These are phyloP conservation scores for Sinapis alba DNA, from an alignment of 441 rosid genomes.

Conservation along the genomic window DNA sequence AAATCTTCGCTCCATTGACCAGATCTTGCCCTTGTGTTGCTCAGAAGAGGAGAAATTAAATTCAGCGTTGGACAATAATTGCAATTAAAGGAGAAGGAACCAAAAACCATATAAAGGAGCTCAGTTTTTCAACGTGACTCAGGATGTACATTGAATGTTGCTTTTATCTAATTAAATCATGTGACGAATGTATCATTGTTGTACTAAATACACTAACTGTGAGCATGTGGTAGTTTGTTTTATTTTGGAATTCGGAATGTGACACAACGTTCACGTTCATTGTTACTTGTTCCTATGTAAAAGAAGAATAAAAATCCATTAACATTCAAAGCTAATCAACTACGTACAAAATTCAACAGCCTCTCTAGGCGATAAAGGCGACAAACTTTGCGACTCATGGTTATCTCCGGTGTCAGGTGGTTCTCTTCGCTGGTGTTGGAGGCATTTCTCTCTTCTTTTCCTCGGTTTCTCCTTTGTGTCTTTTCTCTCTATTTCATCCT, in stretches of 20 bases:
- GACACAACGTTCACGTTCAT: conserved; percentile 28
- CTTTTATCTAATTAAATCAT: conserved; percentile 3
- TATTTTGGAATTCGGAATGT: not conserved
- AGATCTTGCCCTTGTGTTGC: conserved; percentile 34
- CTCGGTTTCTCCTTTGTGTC: no score
- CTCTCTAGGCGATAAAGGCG: no score
- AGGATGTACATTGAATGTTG: conserved; percentile 18
- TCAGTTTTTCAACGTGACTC: conserved; percentile 20
- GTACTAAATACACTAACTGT: not conserved
- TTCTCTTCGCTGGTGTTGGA: no score
- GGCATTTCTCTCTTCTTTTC: no score
- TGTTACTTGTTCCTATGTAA: conserved; percentile 3
- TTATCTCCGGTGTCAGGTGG: no score
- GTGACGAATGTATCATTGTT: not conserved
- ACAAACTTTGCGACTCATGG: no score
- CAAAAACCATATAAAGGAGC: conserved; percentile 3
- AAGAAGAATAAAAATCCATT: no score
- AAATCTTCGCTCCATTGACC: conserved; percentile 25
- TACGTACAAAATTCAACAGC: no score
- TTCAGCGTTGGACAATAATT: conserved; percentile 22
- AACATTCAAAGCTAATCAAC: no score
- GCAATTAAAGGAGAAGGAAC: conserved; percentile 28
- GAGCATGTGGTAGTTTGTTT: conserved; percentile 13
- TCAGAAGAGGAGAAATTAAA: conserved; percentile 17
- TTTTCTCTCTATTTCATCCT: no score